Conservation (phyloP, 805 yeast genomes). For the Diddensiella santjacobensis region DNA sequence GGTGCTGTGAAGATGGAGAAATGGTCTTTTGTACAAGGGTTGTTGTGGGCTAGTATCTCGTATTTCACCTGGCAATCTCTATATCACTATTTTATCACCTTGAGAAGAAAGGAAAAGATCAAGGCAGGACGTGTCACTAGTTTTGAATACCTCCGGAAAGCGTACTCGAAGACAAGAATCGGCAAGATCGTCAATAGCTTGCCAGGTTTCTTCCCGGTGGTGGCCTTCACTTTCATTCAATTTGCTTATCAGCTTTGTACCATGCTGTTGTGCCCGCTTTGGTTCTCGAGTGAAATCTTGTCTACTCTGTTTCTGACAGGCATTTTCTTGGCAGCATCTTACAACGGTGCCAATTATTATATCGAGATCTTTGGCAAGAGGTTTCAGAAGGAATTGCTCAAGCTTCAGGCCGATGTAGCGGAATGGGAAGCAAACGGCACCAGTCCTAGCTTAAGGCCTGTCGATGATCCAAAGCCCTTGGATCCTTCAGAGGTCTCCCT, state of each 20-base stretch:
- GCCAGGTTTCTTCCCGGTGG: constrained; percentile 81
- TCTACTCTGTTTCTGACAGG: constrained; percentile 64
- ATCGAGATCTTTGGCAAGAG: constrained; percentile 88
- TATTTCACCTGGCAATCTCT: constrained; percentile 86
- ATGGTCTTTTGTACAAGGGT: constrained; percentile 70
- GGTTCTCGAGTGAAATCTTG: constrained; percentile 66
- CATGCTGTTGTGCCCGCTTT: constrained; percentile 86
- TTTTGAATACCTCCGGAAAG: constrained; percentile 74
- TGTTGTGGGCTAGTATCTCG: constrained; percentile 73
- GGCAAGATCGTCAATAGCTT: constrained; percentile 77
- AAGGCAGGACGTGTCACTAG: constrained; percentile 83
- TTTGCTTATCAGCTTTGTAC: constrained; percentile 81
- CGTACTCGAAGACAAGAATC: constrained; percentile 58
- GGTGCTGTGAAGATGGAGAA: constrained; percentile 67
- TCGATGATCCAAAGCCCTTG: neutral
- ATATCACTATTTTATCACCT: constrained; percentile 89
- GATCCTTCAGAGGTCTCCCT: neutral
- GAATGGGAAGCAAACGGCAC: constrained; percentile 44
- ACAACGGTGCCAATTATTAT: constrained; percentile 93
- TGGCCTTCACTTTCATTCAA: constrained; percentile 82
- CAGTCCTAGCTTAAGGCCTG: constrained; percentile 11
- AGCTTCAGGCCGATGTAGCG: constrained; percentile 66
- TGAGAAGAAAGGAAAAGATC: constrained; percentile 72
- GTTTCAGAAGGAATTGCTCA: constrained; percentile 77
- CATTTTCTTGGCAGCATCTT: constrained; percentile 77